phyloP scores from a whole-genome alignment of 495 filamentous ascomycete genomes.

The Xylaria nigripes region DNA sequence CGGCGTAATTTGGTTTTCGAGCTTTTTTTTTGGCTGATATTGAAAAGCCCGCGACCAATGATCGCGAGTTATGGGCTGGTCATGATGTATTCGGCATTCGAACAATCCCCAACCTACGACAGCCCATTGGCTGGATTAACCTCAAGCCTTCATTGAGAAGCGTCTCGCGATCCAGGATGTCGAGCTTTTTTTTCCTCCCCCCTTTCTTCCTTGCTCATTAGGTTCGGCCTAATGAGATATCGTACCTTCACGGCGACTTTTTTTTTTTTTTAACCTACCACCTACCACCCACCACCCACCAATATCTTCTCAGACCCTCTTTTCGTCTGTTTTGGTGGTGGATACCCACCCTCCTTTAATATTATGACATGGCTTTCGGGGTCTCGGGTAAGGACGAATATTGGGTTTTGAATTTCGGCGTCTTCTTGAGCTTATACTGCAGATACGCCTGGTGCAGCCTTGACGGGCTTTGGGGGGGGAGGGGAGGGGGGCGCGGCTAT shows the following conservation, averaged over 20 bases:
- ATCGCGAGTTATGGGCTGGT: not conserved
- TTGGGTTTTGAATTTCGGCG: not conserved
- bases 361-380: not conserved
- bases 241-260: not conserved
- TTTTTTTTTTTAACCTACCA: too few species aligned
- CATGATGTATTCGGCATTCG: not conserved
- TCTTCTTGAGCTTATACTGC: not conserved
- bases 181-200: too few species aligned
- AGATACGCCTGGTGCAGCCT: not conserved
- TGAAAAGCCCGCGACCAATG: constrained; percentile 7
- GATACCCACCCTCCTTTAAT: not conserved
- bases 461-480: too few species aligned
- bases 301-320: not conserved
- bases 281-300: not conserved
- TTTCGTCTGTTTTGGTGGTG: not conserved
- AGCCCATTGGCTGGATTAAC: constrained; percentile 1
- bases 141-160: not conserved
- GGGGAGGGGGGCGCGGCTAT: too few species aligned
- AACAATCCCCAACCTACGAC: not conserved
- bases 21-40: too few species aligned
- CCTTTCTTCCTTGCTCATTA: too few species aligned
- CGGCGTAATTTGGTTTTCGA: too few species aligned
- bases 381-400: not conserved
- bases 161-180: too few species aligned
- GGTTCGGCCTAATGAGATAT: not conserved